Percentiles rank a stretch among this genome's conserved stretches.
phyloP scores from a whole-genome alignment of 352 stramenopile species.

The Pilasporangium apinafurcum region DNA sequence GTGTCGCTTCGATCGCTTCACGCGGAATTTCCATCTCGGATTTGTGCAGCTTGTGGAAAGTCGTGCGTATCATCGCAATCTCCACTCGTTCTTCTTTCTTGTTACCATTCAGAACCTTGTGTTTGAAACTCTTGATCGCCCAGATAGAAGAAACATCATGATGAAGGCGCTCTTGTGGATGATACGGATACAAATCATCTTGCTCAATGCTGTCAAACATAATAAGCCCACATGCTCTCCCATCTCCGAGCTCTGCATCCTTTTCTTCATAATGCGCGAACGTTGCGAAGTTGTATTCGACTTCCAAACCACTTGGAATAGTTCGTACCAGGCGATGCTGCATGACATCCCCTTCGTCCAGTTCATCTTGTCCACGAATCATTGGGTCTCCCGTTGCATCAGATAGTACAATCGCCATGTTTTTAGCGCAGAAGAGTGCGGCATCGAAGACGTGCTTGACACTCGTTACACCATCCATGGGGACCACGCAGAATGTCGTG shows the following conservation, averaged over 20 bases:
- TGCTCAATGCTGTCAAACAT: slow-evolving; percentile 17
- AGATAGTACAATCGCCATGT: slow-evolving; percentile 54
- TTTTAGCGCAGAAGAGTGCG: slow-evolving; percentile 33
- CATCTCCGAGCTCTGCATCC: background rate
- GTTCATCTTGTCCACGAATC: slow-evolving; percentile 29
- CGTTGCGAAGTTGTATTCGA: slow-evolving; percentile 16
- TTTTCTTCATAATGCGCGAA: slow-evolving; percentile 14
- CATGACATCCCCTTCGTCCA: slow-evolving; percentile 7
- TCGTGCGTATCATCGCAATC: slow-evolving; percentile 16
- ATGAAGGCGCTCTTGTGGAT: slow-evolving; percentile 12
- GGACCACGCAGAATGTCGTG: slow-evolving; percentile 23
- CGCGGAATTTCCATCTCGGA: slow-evolving; percentile 13
- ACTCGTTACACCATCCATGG: slow-evolving; percentile 31
- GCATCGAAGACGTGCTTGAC: slow-evolving; percentile 48
- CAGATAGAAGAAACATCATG: slow-evolving; percentile 17
- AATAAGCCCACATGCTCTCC: slow-evolving; percentile 8
- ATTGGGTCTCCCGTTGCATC: slow-evolving; percentile 36
- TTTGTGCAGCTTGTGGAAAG: slow-evolving; percentile 14
- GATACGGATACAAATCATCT: slow-evolving; percentile 30
- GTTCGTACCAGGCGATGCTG: slow-evolving; percentile 17
- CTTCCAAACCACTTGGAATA: background rate
- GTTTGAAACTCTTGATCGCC: slow-evolving; percentile 6
- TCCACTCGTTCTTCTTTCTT: slow-evolving; percentile 10
- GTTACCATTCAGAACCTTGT: background rate
- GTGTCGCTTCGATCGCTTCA: slow-evolving; percentile 8